A percentile compares a stretch with the other conserved stretches of the same genome.
phyloP scores from a whole-genome alignment of 2,329 filamentous ascomycete genomes.

The Coniochaeta prunicola region DNA sequence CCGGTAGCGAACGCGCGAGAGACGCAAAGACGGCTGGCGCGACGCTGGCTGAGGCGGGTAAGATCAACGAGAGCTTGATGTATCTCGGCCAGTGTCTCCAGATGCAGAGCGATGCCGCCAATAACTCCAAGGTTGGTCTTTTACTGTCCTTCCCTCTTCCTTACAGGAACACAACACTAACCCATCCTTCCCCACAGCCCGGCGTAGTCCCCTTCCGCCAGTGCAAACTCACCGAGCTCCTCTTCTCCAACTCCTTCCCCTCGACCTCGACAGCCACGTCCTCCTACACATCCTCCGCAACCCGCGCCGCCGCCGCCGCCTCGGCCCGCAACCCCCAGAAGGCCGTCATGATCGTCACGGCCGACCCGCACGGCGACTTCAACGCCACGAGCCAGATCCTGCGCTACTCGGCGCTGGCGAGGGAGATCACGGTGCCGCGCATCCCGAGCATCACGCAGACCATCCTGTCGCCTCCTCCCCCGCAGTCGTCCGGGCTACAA shows the following conservation, averaged over 20 bases:
- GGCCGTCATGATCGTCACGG: slow-evolving; percentile 93
- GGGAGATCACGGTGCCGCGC: slow-evolving; percentile 86
- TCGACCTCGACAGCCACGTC: slow-evolving; percentile 44
- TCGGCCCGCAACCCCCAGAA: slow-evolving; percentile 66
- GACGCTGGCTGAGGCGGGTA: slow-evolving; percentile 89
- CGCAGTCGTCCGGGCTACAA: no score
- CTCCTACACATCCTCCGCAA: slow-evolving; percentile 29
- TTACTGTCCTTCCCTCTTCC: background rate
- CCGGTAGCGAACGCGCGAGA: slow-evolving; percentile 85
- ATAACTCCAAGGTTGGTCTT: slow-evolving; percentile 60
- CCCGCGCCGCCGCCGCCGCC: background rate
- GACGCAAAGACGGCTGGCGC: slow-evolving; percentile 91
- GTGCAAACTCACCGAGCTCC: slow-evolving; percentile 76
- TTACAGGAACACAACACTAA: no score
- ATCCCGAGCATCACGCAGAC: slow-evolving; percentile 75
- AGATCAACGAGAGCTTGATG: slow-evolving; percentile 98
- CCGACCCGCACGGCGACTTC: slow-evolving; percentile 87
- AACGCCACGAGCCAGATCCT: slow-evolving; percentile 96
- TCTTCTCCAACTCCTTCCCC: slow-evolving; percentile 84
- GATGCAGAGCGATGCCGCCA: slow-evolving; percentile 78
- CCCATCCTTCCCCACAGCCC: slow-evolving; percentile 38
- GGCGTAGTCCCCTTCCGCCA: slow-evolving; percentile 73
- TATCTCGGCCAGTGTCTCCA: slow-evolving; percentile 95
- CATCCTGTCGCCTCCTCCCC: slow-evolving; percentile 39
- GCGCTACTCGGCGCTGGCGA: slow-evolving; percentile 84